These are phyloP conservation scores for Extremus antarcticus DNA, from an alignment of 495 filamentous ascomycete genomes.

Conservation along the genomic window DNA sequence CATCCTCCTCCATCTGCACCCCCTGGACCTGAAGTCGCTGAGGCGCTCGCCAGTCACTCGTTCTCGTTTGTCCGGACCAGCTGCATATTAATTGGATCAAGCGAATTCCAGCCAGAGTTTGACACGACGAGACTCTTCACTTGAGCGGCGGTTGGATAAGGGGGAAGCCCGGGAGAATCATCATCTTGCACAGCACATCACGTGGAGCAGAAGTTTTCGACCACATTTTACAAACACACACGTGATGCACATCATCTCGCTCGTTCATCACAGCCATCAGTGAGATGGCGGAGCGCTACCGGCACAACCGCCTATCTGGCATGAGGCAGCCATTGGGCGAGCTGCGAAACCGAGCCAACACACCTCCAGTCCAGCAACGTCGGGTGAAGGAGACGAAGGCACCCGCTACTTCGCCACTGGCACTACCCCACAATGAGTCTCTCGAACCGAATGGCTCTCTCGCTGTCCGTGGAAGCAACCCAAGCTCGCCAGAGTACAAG, in stretches of 20 bases:
- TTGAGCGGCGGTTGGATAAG: background rate
- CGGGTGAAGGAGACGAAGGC: constrained; percentile 2
- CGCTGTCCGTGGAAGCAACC: constrained; percentile 23
- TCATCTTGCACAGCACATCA: background rate
- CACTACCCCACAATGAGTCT: constrained; percentile 34
- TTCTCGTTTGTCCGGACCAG: background rate
- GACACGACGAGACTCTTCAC: background rate
- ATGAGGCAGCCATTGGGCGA: constrained; percentile 40
- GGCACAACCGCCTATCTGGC: constrained; percentile 20
- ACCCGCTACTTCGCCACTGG: constrained; percentile 17
- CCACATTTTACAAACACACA: background rate
- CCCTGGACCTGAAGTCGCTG: background rate
- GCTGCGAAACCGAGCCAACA: constrained; percentile 38
- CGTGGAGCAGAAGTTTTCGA: background rate
- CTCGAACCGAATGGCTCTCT: constrained; percentile 34
- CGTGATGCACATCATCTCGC: background rate
- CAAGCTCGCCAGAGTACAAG: constrained; percentile 39
- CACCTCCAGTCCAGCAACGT: constrained; percentile 21
- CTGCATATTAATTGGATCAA: background rate
- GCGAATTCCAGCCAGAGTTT: background rate
- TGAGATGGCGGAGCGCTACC: constrained; percentile 17
- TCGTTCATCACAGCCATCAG: background rate
- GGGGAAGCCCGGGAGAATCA: background rate
- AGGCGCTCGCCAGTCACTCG: background rate
- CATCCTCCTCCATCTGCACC: background rate